phyloP scores from a whole-genome alignment of 352 stramenopile species.

The Phytophthora palmivora region DNA sequence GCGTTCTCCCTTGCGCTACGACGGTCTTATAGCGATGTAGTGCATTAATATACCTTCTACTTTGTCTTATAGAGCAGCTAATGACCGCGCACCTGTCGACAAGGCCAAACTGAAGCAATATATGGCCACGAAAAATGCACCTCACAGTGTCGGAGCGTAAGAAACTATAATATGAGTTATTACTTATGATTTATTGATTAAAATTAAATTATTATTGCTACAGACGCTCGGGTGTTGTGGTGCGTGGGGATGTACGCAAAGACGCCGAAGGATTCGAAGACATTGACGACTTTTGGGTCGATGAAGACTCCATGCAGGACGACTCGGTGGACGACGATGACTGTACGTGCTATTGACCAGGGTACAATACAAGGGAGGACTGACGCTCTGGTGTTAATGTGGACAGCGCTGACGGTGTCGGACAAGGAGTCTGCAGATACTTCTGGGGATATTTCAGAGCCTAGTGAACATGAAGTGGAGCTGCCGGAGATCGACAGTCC shows the following conservation, averaged over 20 bases:
- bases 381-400: neutral
- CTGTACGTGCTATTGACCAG: slow-evolving; percentile 17
- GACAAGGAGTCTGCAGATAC: slow-evolving; percentile 55
- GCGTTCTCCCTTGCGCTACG: slow-evolving; percentile 8
- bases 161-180: slow-evolving; percentile 1
- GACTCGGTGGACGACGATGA: slow-evolving; percentile 45
- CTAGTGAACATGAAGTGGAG: slow-evolving; percentile 58
- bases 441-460: slow-evolving; percentile 50
- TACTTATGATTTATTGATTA: slow-evolving; percentile 3
- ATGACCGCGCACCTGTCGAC: slow-evolving; percentile 57
- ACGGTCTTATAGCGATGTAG: neutral
- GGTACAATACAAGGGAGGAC: neutral
- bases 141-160: slow-evolving; percentile 35
- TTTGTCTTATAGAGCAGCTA: slow-evolving; percentile 39
- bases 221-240: slow-evolving; percentile 62
- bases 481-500: slow-evolving; percentile 44
- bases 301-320: slow-evolving; percentile 57
- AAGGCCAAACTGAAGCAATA: slow-evolving; percentile 64
- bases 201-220: slow-evolving; percentile 7
- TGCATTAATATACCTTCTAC: neutral
- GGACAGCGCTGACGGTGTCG: slow-evolving; percentile 40
- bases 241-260: slow-evolving; percentile 73
- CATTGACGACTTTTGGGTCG: slow-evolving; percentile 89
- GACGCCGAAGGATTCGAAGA: slow-evolving; percentile 87
- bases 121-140: slow-evolving; percentile 55